Conservation (phyloP, 2,329 filamentous ascomycete genomes). For the Emmonsiellopsis sp. region DNA sequence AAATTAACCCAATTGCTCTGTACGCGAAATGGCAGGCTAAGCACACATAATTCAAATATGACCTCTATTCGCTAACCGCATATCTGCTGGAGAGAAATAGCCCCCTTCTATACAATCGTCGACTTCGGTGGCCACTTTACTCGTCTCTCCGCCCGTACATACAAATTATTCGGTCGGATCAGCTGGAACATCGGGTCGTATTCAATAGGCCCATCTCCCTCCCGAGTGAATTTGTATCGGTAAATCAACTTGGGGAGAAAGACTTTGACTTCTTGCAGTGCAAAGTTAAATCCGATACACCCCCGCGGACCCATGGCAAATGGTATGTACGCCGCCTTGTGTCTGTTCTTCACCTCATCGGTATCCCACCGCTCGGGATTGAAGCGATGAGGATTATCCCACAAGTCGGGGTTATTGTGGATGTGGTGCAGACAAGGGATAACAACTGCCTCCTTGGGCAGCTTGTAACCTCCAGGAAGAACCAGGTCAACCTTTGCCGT, state of each 20-base stretch:
- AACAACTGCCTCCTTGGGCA: slow-evolving; percentile 45
- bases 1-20: too few relatives aligned
- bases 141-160: not conserved
- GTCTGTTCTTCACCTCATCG: slow-evolving; percentile 44
- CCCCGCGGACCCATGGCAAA: slow-evolving; percentile 50
- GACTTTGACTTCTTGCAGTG: slow-evolving; percentile 52
- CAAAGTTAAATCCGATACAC: slow-evolving; percentile 59
- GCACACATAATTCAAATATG: too few relatives aligned
- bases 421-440: slow-evolving; percentile 42
- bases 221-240: not conserved
- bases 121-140: not conserved
- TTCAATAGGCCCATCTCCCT: not conserved
- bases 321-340: slow-evolving; percentile 47
- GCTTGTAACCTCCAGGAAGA: slow-evolving; percentile 50
- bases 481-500: slow-evolving; percentile 49
- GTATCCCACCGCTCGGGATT: slow-evolving; percentile 53
- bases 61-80: too few relatives aligned
- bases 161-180: not conserved
- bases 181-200: not conserved
- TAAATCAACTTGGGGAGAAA: not conserved
- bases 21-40: too few relatives aligned
- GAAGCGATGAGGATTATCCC: slow-evolving; percentile 51
- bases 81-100: too few relatives aligned
- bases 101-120: too few relatives aligned
- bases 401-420: slow-evolving; percentile 45